Base-by-base conservation (phyloP, 2,329 filamentous ascomycete species). In the Cytospora leucostoma region DNA sequence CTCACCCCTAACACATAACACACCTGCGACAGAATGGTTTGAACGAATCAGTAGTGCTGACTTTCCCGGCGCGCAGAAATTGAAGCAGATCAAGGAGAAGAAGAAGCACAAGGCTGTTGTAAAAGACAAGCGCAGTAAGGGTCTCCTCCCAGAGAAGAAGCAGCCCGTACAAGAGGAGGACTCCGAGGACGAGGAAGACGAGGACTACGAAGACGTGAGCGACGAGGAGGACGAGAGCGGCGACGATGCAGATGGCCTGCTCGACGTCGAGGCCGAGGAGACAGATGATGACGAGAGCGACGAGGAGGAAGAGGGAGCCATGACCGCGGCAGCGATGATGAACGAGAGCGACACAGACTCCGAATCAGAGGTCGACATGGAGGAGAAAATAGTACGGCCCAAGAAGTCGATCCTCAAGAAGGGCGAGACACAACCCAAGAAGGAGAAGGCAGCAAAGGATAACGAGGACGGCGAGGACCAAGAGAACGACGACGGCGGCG, bases 321-420 rank as follows among this genome's bases (percentile, higher is more conserved):
- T 56, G 34, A 54, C n/a, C n/a, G 34, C 81, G 13, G 84, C 77
- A 55, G 65, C 65, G 4, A 50, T 64, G n/a, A 76, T 88, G 68
- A 81, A 88, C 72, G 85, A 88, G 68, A 85, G 83, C 73, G 85
- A 88, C 65, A 70, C 74, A n/a, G 64, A 66, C 55, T 84, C 81
- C 47, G 89, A 95, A 69, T 89, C 90, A 66, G 88, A 89, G 67
- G 82, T 92, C 59, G 91, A 94, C 75, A 87, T 91, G 75, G 90
- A 94, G 74, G 86, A 87, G 74, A 91, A 89, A 78, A 79, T 88
- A 67, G 75, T 78, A 73, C 86, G 85, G 50, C 37, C 5, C 74
- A 74, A 57, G 32, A 72, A 77, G 68, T 47, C 59, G 13, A 65
- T 63, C 56, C 81, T 76, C 65, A 80, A 78, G 76, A 83, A 81